These are phyloP conservation scores for Gynochthodes officinalis DNA, from an alignment of 257 asterid species.

Conservation along the genomic window DNA sequence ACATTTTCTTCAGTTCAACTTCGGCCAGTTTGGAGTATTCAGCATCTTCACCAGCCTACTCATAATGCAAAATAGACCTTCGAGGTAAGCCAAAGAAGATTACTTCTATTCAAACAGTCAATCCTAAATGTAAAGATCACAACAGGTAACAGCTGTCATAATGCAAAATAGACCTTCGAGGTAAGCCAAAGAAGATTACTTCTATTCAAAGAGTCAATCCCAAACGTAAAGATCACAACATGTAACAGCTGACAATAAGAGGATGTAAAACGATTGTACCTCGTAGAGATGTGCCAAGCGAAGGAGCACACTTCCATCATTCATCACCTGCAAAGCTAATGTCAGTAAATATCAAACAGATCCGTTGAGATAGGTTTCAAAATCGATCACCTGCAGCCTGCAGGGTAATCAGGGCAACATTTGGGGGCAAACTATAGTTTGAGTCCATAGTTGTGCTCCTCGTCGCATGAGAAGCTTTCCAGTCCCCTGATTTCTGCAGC, in stretches of 20 bases:
- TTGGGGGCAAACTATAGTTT: constrained; percentile 62
- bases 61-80: constrained; percentile 11
- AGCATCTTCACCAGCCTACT: constrained; percentile 72
- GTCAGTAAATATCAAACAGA: constrained; percentile 10
- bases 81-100: too few species aligned
- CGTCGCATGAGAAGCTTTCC: constrained; percentile 54
- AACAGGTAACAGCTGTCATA: too few species aligned
- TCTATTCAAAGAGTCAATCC: too few species aligned
- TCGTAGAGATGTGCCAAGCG: constrained; percentile 87
- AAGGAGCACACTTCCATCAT: constrained; percentile 54
- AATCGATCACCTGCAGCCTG: constrained; percentile 63
- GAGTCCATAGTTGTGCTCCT: constrained; percentile 54
- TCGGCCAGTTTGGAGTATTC: constrained; percentile 57
- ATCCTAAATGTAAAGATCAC: too few species aligned
- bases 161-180: too few species aligned
- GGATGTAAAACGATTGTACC: too few species aligned
- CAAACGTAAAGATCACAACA: too few species aligned
- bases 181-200: too few species aligned
- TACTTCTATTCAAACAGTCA: too few species aligned
- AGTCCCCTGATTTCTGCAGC: constrained; percentile 51
- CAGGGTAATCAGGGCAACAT: constrained; percentile 73
- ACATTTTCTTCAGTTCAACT: constrained; percentile 67
- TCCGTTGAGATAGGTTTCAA: background rate
- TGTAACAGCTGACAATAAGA: too few species aligned
- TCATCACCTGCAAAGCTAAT: constrained; percentile 49